Base-by-base conservation (phyloP, 2,329 filamentous ascomycete genomes). In the Rutstroemia sp. region DNA sequence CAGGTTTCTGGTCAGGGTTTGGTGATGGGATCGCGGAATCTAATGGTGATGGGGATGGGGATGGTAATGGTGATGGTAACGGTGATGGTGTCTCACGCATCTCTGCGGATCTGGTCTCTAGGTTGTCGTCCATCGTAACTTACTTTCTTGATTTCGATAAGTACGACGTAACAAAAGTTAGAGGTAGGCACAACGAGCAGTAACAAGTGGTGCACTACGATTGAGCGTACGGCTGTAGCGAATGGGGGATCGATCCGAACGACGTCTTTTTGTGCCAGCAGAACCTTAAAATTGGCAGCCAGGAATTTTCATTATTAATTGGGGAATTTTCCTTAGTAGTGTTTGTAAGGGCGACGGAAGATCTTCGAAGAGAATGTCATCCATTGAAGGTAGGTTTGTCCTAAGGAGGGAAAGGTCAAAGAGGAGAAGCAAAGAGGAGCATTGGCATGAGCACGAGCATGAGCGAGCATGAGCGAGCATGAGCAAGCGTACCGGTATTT, bases 91-190 rank as follows among this genome's bases (percentile, higher is more conserved):
- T 19, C n/a, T 54, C 51, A 39, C 51, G 30, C 51, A 54, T 54
- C 27, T 54, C 51, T 19, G 51, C 42, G 16, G 51, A 39, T 48
- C 19, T 48, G n/a, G 38, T 36, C 17, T 49, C 25, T 44, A 44
- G 9, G 42, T 55, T 49, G 38, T 44, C 46, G 46, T 55, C 38
- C 53, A 55, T 55, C 39, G 53, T 55, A 23, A 25, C 53, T 55
- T 50, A 49, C 45, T 50, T 55, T 16, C 23, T 44, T 48, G 25
- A 10, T n/a, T 14, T 16, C 23, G 23, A 54, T 19, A n/a, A n/a
- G 51, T 48, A 39, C 42, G 27, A 54, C 44, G 51, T 54, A 54
- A 54, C 51, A 48, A 54, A 54, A 30, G 51, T 30, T 54, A 19
- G 21, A 21, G 51, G 42, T 48, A 54, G 46, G 53, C 50, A 55